Evolutionary conservation across 495 filamentous ascomycete genomes (phyloP).

Genomic region (Geopyxis carbonaria): DNA sequence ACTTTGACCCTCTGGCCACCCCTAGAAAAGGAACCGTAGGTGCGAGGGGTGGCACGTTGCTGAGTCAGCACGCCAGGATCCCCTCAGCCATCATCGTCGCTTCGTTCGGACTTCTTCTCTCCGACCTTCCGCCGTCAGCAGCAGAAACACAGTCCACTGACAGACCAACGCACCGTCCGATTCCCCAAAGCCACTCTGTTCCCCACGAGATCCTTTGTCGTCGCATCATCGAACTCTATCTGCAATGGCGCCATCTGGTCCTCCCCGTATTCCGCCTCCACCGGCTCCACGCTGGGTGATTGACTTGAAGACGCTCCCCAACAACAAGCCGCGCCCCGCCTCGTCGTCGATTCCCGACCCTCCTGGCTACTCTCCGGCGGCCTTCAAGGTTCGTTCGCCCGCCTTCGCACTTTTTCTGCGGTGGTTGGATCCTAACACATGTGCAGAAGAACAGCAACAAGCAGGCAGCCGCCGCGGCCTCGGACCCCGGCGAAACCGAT

Average conservation of each 20-base stretch:
- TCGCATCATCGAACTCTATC: too few species aligned
- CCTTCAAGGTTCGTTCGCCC: slow-evolving; percentile 36
- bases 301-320: slow-evolving; percentile 51
- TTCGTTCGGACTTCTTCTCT: too few species aligned
- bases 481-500: slow-evolving; percentile 69
- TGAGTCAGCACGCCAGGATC: too few species aligned
- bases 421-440: not conserved
- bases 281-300: slow-evolving; percentile 59
- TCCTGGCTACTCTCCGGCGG: slow-evolving; percentile 53
- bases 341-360: slow-evolving; percentile 58
- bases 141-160: too few species aligned
- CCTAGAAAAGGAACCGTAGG: too few species aligned
- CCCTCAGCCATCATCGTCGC: too few species aligned
- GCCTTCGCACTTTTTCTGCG: not conserved
- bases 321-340: slow-evolving; percentile 38
- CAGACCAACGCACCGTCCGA: slow-evolving; percentile 1
- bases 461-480: slow-evolving; percentile 33
- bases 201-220: not conserved
- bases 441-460: slow-evolving; percentile 28
- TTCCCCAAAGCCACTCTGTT: not conserved
- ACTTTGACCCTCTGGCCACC: too few species aligned
- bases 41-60: too few species aligned
- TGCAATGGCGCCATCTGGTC: slow-evolving; percentile 17
- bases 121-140: too few species aligned
- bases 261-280: slow-evolving; percentile 17